A percentile compares a stretch with the other conserved stretches of the same genome.
These are phyloP conservation scores for Fusarium goolgardi DNA, from an alignment of 2,329 filamentous ascomycete species.

Conservation along the genomic window DNA sequence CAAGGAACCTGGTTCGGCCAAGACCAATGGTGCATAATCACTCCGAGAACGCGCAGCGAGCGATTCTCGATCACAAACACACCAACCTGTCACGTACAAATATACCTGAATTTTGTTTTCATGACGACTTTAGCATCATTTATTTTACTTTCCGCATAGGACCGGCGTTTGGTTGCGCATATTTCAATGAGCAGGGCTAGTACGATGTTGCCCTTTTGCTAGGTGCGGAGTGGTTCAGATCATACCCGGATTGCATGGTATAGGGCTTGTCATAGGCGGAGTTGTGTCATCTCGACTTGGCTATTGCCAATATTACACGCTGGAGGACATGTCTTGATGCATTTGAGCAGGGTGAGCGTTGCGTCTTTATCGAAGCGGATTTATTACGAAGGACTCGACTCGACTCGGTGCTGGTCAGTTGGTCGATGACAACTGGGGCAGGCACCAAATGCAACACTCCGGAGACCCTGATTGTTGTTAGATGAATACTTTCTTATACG, in stretches of 20 bases:
- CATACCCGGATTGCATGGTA: slow-evolving; percentile 48
- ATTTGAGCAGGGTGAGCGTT: slow-evolving; percentile 33
- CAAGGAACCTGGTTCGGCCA: slow-evolving; percentile 48
- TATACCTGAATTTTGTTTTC: slow-evolving; percentile 40
- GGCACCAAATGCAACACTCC: slow-evolving; percentile 19
- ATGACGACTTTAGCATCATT: slow-evolving; percentile 40
- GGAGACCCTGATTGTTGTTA: slow-evolving; percentile 34
- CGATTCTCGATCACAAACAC: slow-evolving; percentile 3
- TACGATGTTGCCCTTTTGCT: slow-evolving; percentile 39
- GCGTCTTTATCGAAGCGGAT: slow-evolving; percentile 21
- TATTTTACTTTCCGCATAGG: slow-evolving; percentile 44
- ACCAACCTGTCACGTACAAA: slow-evolving; percentile 32
- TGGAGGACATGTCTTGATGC: slow-evolving; percentile 29
- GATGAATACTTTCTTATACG: slow-evolving; percentile 31
- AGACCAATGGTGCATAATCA: slow-evolving; percentile 51
- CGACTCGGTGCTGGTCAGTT: slow-evolving; percentile 9
- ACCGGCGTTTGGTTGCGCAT: slow-evolving; percentile 47
- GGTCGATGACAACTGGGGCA: slow-evolving; percentile 1
- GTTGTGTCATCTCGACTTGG: slow-evolving; percentile 36
- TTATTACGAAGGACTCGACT: slow-evolving; percentile 21
- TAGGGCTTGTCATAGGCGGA: slow-evolving; percentile 44
- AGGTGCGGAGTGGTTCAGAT: slow-evolving; percentile 41
- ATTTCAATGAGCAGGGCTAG: slow-evolving; percentile 37
- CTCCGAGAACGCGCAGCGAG: background rate
- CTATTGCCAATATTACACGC: slow-evolving; percentile 30